These are phyloP conservation scores for Cutaneotrichosporon curvatum DNA, from an alignment of 1,284 basidiomycete species.

Conservation along the genomic window DNA sequence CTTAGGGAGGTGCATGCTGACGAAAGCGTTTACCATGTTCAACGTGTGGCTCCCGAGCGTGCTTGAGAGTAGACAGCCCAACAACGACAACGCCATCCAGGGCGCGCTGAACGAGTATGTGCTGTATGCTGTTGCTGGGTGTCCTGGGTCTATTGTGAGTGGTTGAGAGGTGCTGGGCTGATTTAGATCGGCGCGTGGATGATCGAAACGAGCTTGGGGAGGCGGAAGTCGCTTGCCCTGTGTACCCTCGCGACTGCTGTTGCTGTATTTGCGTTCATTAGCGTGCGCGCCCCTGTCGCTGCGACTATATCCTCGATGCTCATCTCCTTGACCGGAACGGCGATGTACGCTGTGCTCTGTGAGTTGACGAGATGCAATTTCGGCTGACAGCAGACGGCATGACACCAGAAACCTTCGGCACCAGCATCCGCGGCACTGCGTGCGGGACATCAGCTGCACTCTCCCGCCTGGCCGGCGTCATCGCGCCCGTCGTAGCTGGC, in stretches of 20 bases:
- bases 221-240: slow-evolving; percentile 66
- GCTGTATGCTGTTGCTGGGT: slow-evolving; percentile 65
- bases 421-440: slow-evolving; percentile 76
- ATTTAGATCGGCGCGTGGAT: slow-evolving; percentile 77
- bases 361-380: slow-evolving; percentile 48
- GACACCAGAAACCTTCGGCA: slow-evolving; percentile 85
- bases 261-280: slow-evolving; percentile 67
- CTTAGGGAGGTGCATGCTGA: slow-evolving; percentile 1
- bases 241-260: slow-evolving; percentile 74
- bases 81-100: slow-evolving; percentile 53
- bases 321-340: slow-evolving; percentile 72
- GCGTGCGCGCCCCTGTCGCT: slow-evolving; percentile 56
- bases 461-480: slow-evolving; percentile 84
- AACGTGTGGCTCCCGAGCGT: slow-evolving; percentile 92
- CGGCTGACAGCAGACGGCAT: slow-evolving; percentile 52
- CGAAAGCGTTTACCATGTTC: slow-evolving; percentile 82
- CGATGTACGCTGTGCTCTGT: slow-evolving; percentile 87
- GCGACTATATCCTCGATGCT: slow-evolving; percentile 71
- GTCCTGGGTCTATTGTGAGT: slow-evolving; percentile 74
- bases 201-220: slow-evolving; percentile 70
- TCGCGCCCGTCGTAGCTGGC: slow-evolving; percentile 79
- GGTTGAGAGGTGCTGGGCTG: not conserved
- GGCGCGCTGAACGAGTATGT: slow-evolving; percentile 68
- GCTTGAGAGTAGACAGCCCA: slow-evolving; percentile 51
- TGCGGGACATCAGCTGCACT: slow-evolving; percentile 85